phyloP scores from a whole-genome alignment of 2,329 filamentous ascomycete genomes.

The Teratosphaeria destructans region DNA sequence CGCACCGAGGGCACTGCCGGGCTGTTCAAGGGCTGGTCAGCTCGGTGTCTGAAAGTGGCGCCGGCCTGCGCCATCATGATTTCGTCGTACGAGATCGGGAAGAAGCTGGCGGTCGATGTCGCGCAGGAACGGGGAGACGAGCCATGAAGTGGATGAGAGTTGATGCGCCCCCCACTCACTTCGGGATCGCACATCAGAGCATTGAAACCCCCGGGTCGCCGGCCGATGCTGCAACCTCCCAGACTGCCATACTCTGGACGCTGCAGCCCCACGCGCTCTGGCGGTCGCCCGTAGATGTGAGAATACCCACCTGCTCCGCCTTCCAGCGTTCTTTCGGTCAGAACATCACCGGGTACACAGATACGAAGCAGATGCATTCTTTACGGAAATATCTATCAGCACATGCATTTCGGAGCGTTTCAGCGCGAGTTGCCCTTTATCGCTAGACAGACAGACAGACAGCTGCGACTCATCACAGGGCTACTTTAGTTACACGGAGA shows the following conservation, averaged over 20 bases:
- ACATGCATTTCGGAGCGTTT: not conserved
- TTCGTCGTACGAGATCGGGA: slow-evolving; percentile 91
- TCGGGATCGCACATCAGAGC: not conserved
- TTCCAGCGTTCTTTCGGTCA: not conserved
- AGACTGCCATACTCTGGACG: not conserved
- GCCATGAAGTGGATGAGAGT: not conserved
- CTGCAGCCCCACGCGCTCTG: not conserved
- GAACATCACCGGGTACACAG: not conserved
- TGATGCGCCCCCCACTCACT: not conserved
- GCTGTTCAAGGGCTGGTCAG: slow-evolving; percentile 84
- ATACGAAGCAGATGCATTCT: not conserved
- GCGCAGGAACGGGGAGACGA: not conserved
- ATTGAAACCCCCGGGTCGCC: not conserved
- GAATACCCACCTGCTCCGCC: not conserved
- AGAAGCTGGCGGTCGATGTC: slow-evolving; percentile 56
- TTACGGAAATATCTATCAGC: not conserved
- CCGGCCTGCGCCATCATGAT: slow-evolving; percentile 99
- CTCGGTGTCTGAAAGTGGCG: slow-evolving; percentile 84
- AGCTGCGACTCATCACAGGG: too few relatives aligned
- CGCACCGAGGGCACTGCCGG: slow-evolving; percentile 69
- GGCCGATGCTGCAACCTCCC: not conserved
- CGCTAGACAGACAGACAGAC: not conserved
- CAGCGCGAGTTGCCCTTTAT: not conserved
- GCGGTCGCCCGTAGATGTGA: not conserved
- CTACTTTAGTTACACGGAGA: too few relatives aligned